Evolutionary conservation across 441 rosid species (phyloP).

Genomic region (Gossypium gossypioides): DNA sequence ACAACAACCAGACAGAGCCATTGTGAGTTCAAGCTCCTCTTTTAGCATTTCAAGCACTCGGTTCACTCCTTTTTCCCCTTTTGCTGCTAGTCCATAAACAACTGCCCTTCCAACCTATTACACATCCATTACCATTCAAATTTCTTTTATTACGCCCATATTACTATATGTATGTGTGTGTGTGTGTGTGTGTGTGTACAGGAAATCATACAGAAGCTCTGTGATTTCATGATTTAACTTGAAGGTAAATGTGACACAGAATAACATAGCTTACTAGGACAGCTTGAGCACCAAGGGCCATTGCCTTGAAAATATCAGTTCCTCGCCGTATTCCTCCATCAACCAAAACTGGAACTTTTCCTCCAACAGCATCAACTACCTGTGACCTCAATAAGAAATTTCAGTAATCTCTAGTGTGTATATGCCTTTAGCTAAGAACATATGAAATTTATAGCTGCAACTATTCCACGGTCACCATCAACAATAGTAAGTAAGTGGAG

Average conservation of each 20-base stretch:
- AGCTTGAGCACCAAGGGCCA: slow-evolving; percentile 81
- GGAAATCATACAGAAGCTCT: background rate
- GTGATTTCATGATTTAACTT: background rate
- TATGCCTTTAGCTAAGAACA: background rate
- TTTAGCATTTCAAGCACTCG: slow-evolving; percentile 60
- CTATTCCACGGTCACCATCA: background rate
- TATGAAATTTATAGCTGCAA: background rate
- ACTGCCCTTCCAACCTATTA: slow-evolving; percentile 77
- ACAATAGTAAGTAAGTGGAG: background rate
- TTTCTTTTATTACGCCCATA: background rate
- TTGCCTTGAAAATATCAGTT: slow-evolving; percentile 77
- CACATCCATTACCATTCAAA: background rate
- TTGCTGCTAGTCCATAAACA: slow-evolving; percentile 60
- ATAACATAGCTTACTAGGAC: slow-evolving; percentile 46
- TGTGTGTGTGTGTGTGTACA: background rate
- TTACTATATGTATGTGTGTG: too few relatives aligned
- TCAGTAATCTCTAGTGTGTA: background rate
- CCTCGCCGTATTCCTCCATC: slow-evolving; percentile 87
- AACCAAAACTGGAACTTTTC: slow-evolving; percentile 57
- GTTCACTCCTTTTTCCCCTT: slow-evolving; percentile 61
- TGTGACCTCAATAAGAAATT: slow-evolving; percentile 18
- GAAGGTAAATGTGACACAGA: too few relatives aligned
- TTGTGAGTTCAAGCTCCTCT: slow-evolving; percentile 62
- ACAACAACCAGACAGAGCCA: slow-evolving; percentile 80
- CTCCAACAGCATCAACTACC: slow-evolving; percentile 61